A percentile compares a stretch with the other conserved stretches of the same genome.
Conservation (phyloP, 164 flowering plant genomes). For the Protea cynaroides region DNA sequence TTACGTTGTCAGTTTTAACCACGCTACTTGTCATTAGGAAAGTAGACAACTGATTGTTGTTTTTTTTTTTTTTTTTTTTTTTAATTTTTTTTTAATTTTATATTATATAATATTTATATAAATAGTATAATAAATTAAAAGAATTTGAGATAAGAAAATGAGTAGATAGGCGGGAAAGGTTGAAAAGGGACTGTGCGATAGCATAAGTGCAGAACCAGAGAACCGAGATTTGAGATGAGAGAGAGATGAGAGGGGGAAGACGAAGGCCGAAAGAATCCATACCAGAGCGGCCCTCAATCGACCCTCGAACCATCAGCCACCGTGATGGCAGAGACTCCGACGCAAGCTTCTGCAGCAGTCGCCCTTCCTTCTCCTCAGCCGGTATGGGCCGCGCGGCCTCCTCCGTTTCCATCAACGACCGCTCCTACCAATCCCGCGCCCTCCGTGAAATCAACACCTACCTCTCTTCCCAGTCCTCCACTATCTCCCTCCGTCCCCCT, state of each 20-base stretch:
- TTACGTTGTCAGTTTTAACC: too few relatives aligned
- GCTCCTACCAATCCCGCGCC: slow-evolving; percentile 47
- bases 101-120: too few relatives aligned
- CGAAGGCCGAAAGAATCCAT: slow-evolving; percentile 8
- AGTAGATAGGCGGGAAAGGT: too few relatives aligned
- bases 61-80: too few relatives aligned
- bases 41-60: too few relatives aligned
- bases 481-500: slow-evolving; percentile 41
- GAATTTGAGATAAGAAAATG: too few relatives aligned
- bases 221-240: too few relatives aligned
- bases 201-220: too few relatives aligned
- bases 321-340: slow-evolving; percentile 45
- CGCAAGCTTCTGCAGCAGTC: slow-evolving; percentile 54
- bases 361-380: slow-evolving; percentile 43
- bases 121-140: too few relatives aligned
- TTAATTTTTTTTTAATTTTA: too few relatives aligned
- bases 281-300: slow-evolving; percentile 11
- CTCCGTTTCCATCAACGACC: slow-evolving; percentile 39
- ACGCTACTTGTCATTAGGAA: too few relatives aligned
- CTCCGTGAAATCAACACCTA: slow-evolving; percentile 55
- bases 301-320: slow-evolving; percentile 15
- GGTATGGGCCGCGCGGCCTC: slow-evolving; percentile 14
- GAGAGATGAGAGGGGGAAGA: slow-evolving; percentile 20
- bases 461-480: slow-evolving; percentile 42
- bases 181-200: too few relatives aligned